These are phyloP conservation scores for Protomyces arabidopsidicola DNA, from an alignment of 1,139 yeast genomes.

Conservation along the genomic window DNA sequence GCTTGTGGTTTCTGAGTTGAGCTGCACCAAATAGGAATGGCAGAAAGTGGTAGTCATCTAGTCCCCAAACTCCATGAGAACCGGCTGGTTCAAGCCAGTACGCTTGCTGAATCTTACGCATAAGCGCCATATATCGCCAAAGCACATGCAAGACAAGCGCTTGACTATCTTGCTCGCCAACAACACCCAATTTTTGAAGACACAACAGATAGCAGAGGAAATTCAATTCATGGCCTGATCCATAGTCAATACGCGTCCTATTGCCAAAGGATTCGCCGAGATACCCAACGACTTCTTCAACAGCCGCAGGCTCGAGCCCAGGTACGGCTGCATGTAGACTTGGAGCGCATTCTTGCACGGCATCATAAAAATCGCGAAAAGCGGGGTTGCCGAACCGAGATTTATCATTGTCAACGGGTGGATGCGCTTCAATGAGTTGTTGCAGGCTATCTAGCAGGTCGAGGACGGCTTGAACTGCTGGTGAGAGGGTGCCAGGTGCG, in stretches of 20 bases:
- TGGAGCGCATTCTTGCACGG: constrained; percentile 40
- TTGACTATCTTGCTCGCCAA: constrained; percentile 28
- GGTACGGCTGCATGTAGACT: constrained; percentile 5
- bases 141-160: constrained; percentile 53
- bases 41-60: constrained; percentile 91
- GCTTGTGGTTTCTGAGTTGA: constrained; percentile 68
- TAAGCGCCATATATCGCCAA: constrained; percentile 50
- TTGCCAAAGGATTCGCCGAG: constrained; percentile 78
- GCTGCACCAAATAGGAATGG: constrained; percentile 86
- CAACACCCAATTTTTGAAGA: constrained; percentile 32
- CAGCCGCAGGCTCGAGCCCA: background rate
- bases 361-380: constrained; percentile 78
- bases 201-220: constrained; percentile 64
- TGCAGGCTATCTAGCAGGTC: constrained; percentile 48
- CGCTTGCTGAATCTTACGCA: constrained; percentile 42
- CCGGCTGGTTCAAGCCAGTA: constrained; percentile 98
- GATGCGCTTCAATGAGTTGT: constrained; percentile 51
- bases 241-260: constrained; percentile 82
- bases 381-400: constrained; percentile 91
- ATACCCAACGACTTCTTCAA: constrained; percentile 41
- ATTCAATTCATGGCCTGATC: constrained; percentile 93
- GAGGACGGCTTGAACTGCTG: constrained; percentile 2
- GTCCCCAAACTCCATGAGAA: constrained; percentile 93
- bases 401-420: constrained; percentile 63
- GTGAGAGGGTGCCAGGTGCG: constrained; percentile 24